Base-by-base conservation (phyloP, 768 basidiomycete genomes). In the Tricholoma matsutake region DNA sequence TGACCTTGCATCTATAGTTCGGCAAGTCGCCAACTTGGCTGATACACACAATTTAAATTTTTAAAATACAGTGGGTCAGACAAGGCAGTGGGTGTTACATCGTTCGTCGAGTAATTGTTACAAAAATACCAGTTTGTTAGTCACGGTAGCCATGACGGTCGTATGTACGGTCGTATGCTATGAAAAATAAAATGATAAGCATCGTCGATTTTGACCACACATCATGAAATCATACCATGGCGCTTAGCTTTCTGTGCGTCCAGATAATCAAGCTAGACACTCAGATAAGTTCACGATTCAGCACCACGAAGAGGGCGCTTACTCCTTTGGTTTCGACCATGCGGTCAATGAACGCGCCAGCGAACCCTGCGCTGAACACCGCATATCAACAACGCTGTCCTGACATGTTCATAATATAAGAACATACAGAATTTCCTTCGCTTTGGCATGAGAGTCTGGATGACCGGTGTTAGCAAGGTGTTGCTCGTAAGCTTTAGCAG, bases 401-500 rank as follows among this genome's bases (percentile, higher is more conserved):
- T 6, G 43, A 9, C 4, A 20, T 45, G 10, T 14, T 28, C 39
- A 5, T 0, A 22, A 49, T 11, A 56, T 51, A 6, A 43, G 18
- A 60, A 47, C 70, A 45, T 69, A 81, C 79, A 86, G 59, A 58
- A 83, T 66, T 72, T 87, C 80, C 75, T 88, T 88, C 20, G 84
- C 85, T 67, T 76, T 77, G 8, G 70, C 79, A 68, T 91, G 89
- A 54, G 29, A 70, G 14, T 61, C 67, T 3, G 83, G 78, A 65
- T 79, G 63, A 43, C 89, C 89, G 25, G 87, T 76, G 39, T 55
- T 67, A 37, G 58, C 76, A 29, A 66, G 53, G 72, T 91, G 89
- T 0, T 83, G 64, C 64, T 89, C 79, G 68, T 83, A 90, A 1
- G 83, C 81, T 69, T 87, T 89, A 52, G 80, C 80, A 59, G 88